Conservation (phyloP, 306 rosid species). For the Sesbania bispinosa region DNA sequence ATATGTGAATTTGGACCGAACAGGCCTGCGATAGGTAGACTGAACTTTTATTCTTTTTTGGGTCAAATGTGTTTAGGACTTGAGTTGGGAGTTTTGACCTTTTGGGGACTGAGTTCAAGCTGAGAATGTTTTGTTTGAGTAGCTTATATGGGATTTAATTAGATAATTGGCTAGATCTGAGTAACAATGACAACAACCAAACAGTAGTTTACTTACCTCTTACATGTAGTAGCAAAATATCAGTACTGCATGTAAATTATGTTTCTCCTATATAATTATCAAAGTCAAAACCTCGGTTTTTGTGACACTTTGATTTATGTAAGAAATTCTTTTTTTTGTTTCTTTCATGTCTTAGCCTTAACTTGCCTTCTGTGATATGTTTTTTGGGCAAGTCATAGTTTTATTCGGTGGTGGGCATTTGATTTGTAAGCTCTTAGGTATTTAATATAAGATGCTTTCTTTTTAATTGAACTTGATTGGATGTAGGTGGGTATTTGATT, state of each 20-base stretch:
- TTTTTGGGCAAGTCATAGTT: not conserved
- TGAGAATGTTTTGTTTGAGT: not conserved
- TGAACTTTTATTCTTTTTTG: not conserved
- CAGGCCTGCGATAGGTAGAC: not conserved
- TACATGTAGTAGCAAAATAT: too few relatives aligned
- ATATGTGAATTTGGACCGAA: constrained; percentile 5
- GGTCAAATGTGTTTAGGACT: not conserved
- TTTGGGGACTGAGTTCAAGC: not conserved
- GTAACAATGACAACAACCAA: not conserved
- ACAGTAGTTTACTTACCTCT: too few relatives aligned
- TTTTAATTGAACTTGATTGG: constrained; percentile 5
- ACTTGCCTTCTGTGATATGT: not conserved
- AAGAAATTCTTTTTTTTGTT: not conserved
- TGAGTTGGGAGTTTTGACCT: not conserved
- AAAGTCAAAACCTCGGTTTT: not conserved
- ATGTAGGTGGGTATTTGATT: too few relatives aligned
- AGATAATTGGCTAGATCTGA: not conserved
- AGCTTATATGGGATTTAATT: not conserved
- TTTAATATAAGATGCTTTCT: too few relatives aligned
- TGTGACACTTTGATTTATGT: not conserved
- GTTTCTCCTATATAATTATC: not conserved
- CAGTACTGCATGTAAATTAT: not conserved
- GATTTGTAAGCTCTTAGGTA: too few relatives aligned
- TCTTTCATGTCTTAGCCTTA: not conserved
- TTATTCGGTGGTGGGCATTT: not conserved